Conservation (phyloP, 2,329 filamentous ascomycete genomes). For the Lojkania enalia region DNA sequence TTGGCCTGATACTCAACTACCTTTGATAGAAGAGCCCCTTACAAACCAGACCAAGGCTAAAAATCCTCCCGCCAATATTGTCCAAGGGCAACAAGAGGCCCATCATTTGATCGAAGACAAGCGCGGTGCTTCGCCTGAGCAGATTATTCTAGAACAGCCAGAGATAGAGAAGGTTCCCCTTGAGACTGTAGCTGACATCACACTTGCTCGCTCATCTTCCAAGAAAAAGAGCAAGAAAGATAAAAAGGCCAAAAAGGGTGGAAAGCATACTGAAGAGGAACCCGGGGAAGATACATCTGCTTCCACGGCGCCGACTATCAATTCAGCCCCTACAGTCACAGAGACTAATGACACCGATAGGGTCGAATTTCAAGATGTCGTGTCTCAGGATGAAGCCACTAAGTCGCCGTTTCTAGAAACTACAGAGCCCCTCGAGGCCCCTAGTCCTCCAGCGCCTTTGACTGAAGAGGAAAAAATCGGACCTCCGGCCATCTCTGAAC, state of each 20-base stretch:
- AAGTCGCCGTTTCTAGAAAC: too few species aligned
- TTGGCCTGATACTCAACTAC: neutral
- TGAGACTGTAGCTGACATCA: constrained; percentile 5
- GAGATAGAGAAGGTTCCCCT: too few species aligned
- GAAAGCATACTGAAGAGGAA: constrained; percentile 13
- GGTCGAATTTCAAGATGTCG: too few species aligned
- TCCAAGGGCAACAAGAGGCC: too few species aligned
- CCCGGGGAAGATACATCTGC: constrained; percentile 2
- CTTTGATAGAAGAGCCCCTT: too few species aligned
- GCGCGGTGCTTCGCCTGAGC: too few species aligned
- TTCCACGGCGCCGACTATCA: neutral
- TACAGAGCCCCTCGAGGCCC: neutral
- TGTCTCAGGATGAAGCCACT: too few species aligned
- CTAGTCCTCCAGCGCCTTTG: neutral
- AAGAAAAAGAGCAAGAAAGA: constrained; percentile 33
- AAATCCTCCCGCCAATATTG: too few species aligned
- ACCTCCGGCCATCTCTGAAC: neutral
- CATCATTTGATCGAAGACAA: too few species aligned
- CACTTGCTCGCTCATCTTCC: constrained; percentile 19
- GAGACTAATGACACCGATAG: neutral
- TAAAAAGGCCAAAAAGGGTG: constrained; percentile 27
- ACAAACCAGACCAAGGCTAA: too few species aligned
- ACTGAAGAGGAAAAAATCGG: neutral
- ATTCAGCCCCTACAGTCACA: neutral
- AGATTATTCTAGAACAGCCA: too few species aligned